Conservation (phyloP, 1,139 yeast genomes). For the Neolecta irregularis region DNA sequence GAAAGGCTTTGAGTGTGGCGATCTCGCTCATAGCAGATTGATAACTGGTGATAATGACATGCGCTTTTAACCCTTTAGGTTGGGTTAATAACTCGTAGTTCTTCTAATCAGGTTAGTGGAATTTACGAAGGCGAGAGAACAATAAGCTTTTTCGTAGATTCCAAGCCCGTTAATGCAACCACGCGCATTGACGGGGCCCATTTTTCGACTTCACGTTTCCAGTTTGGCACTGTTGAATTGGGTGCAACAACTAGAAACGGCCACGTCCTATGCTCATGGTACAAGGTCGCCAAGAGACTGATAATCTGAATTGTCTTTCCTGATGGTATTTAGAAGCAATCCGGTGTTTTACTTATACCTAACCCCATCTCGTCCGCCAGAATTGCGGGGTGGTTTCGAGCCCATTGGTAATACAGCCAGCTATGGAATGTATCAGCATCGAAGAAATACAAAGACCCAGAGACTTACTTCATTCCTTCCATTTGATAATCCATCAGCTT, state of each 20-base stretch:
- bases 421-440: conserved; percentile 4
- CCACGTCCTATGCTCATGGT: conserved; percentile 14
- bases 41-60: conserved; percentile 61
- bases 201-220: conserved; percentile 73
- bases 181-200: conserved; percentile 69
- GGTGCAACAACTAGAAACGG: conserved; percentile 74
- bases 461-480: too few species aligned
- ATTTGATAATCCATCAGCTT: conserved; percentile 15
- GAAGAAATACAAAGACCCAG: not conserved
- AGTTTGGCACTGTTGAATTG: conserved; percentile 65
- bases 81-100: not conserved
- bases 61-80: conserved; percentile 47
- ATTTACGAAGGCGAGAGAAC: not conserved
- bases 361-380: conserved; percentile 98
- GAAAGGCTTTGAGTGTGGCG: conserved; percentile 47
- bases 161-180: conserved; percentile 37
- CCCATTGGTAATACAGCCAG: conserved; percentile 18
- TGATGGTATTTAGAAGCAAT: too few species aligned
- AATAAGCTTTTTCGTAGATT: conserved; percentile 55
- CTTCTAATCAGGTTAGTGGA: not conserved
- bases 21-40: conserved; percentile 67
- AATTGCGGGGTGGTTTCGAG: conserved; percentile 42
- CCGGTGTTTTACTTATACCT: too few species aligned
- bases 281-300: conserved; percentile 26
- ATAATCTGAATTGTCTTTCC: conserved; percentile 90